phyloP scores from a whole-genome alignment of 2,329 filamentous ascomycete genomes.

The Fusarium sterilihyphosum region DNA sequence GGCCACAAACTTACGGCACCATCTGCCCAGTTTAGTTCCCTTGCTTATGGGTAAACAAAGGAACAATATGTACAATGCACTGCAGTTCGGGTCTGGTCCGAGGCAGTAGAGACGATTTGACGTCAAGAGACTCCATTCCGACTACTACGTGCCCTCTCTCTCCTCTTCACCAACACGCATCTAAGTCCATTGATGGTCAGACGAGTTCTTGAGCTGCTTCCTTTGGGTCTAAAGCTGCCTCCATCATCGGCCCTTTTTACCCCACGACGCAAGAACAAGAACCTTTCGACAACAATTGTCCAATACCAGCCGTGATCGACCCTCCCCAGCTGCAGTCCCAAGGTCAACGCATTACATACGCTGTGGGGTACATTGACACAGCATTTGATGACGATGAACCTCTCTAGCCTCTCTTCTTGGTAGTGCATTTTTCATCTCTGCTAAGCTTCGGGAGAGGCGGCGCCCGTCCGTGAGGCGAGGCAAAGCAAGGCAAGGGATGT shows the following conservation, averaged over 20 bases:
- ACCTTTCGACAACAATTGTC: conserved; percentile 5
- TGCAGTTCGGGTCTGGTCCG: background rate
- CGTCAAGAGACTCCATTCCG: background rate
- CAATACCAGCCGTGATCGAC: conserved; percentile 13
- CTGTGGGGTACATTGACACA: conserved; percentile 24
- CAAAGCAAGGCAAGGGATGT: conserved; percentile 8
- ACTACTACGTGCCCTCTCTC: background rate
- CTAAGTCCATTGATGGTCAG: background rate
- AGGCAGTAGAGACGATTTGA: background rate
- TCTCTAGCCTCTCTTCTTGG: background rate
- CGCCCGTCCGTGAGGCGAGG: background rate
- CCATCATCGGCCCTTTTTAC: conserved; percentile 39
- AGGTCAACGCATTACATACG: background rate
- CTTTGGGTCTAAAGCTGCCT: background rate
- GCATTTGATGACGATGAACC: conserved; percentile 21
- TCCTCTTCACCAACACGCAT: background rate
- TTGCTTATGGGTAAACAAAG: background rate
- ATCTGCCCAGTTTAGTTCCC: background rate
- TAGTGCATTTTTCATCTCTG: background rate
- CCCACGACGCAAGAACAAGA: conserved; percentile 21
- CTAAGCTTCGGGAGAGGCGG: background rate
- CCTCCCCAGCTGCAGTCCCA: conserved; percentile 13
- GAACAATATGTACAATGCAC: background rate
- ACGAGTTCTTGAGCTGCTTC: background rate
- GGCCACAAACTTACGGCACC: background rate